A percentile compares a stretch with the other conserved stretches of the same genome.
Conservation (phyloP, 345 rosid genomes). For the Linum trigynum region DNA sequence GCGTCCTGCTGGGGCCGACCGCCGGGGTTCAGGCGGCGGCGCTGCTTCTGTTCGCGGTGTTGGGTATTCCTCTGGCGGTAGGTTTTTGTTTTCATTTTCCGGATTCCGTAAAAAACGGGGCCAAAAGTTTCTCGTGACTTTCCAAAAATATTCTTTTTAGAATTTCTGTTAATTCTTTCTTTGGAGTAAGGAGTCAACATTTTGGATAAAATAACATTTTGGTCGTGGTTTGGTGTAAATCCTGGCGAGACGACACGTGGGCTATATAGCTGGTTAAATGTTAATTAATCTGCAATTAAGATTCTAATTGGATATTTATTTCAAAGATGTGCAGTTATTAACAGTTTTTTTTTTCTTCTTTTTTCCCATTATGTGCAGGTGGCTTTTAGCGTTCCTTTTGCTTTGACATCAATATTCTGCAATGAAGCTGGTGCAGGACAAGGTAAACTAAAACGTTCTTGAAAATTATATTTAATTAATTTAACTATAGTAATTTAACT, state of each 20-base stretch:
- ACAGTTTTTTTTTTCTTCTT: too few relatives aligned
- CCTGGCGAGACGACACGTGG: too few relatives aligned
- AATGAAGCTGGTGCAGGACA: constrained; percentile 60
- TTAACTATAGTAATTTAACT: not conserved
- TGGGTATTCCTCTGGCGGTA: constrained; percentile 81
- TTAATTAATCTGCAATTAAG: too few relatives aligned
- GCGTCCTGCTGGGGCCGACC: constrained; percentile 28
- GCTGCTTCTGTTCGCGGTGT: constrained; percentile 46
- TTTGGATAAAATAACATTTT: not conserved
- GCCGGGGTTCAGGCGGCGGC: constrained; percentile 42
- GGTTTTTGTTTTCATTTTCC: constrained; percentile 4
- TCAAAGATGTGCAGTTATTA: too few relatives aligned
- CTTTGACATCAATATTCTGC: constrained; percentile 81
- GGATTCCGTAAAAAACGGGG: not conserved
- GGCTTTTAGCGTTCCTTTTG: constrained; percentile 75
- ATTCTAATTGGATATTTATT: too few relatives aligned
- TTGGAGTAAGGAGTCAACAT: not conserved
- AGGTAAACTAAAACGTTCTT: constrained; percentile 34
- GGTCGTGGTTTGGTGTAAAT: not conserved
- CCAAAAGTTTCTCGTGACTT: not conserved
- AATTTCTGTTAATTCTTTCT: too few relatives aligned
- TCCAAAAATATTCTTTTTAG: too few relatives aligned
- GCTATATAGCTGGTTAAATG: too few relatives aligned
- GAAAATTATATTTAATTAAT: not conserved
- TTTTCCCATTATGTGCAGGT: constrained; percentile 34